phyloP scores from a whole-genome alignment of 805 yeast species.

The Diddensiella transvaalensis region DNA sequence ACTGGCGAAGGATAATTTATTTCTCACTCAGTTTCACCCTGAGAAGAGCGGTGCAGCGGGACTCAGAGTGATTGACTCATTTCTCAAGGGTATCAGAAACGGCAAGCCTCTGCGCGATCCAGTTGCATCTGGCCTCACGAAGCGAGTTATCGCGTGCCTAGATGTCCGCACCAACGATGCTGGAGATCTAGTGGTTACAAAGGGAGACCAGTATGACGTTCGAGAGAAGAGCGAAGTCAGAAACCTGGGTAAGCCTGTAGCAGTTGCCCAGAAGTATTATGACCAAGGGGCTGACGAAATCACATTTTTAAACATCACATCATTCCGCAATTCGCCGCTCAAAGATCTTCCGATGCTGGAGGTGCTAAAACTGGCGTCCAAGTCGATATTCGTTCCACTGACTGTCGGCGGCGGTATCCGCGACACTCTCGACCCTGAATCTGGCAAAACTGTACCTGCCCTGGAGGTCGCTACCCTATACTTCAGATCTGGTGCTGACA shows the following conservation, averaged over 20 bases:
- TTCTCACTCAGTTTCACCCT: conserved; percentile 99
- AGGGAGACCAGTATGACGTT: conserved; percentile 98
- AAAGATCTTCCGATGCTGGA: conserved; percentile 94
- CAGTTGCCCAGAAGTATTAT: conserved; percentile 85
- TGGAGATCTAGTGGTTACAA: conserved; percentile 96
- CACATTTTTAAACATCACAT: conserved; percentile 90
- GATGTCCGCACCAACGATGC: conserved; percentile 94
- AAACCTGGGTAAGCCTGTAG: conserved; percentile 95
- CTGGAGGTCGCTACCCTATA: conserved; percentile 86
- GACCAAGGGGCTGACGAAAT: conserved; percentile 96
- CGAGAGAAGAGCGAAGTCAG: conserved; percentile 82
- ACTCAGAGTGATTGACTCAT: conserved; percentile 65
- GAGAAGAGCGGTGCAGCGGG: conserved; percentile 96
- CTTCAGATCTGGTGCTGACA: conserved; percentile 96
- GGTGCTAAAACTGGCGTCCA: conserved; percentile 76
- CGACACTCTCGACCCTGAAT: conserved; percentile 79
- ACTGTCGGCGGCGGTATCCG: conserved; percentile 99
- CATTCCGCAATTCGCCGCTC: conserved; percentile 91
- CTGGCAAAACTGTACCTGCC: conserved; percentile 73
- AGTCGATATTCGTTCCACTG: conserved; percentile 90
- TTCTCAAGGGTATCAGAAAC: conserved; percentile 49
- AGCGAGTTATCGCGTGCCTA: conserved; percentile 91
- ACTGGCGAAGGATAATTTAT: conserved; percentile 65
- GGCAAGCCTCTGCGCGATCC: conserved; percentile 14
- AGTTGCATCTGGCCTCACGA: conserved; percentile 58